A percentile compares a stretch with the other conserved stretches of the same genome.
Evolutionary conservation across 2,329 filamentous ascomycete genomes (phyloP).

Genomic region (Orbilia javanica): DNA sequence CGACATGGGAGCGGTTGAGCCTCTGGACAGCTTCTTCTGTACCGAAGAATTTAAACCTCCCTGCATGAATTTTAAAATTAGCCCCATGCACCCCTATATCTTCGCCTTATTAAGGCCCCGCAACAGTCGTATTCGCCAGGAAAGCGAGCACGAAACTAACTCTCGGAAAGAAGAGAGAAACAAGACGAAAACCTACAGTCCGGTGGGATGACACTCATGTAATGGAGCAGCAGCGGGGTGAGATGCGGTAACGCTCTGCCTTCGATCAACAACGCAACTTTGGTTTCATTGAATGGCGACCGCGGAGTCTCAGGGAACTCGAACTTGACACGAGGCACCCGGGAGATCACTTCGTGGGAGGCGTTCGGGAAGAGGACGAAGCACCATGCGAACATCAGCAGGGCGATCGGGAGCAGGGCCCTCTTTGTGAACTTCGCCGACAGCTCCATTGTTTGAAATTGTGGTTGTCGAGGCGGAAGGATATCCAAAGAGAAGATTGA

Average conservation of each 20-base stretch:
- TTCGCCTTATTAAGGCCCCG: not conserved
- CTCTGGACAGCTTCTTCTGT: constrained; percentile 67
- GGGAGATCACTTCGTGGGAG: constrained; percentile 28
- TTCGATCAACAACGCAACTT: constrained; percentile 72
- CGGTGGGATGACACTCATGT: constrained; percentile 71
- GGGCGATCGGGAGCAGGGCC: constrained; percentile 32
- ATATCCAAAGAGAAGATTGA: no score
- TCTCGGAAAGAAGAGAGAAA: not conserved
- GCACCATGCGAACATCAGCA: constrained; percentile 43
- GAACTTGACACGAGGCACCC: constrained; percentile 41
- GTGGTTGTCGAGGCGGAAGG: not conserved
- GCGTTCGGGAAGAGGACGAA: constrained; percentile 48
- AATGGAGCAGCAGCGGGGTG: constrained; percentile 71
- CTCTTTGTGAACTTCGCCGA: constrained; percentile 23
- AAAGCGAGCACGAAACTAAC: not conserved
- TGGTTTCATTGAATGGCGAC: constrained; percentile 68
- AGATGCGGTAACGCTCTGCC: constrained; percentile 69
- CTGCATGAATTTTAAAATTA: constrained; percentile 6
- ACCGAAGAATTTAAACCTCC: constrained; percentile 67
- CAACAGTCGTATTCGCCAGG: not conserved
- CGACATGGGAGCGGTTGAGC: constrained; percentile 62
- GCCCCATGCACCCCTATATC: not conserved
- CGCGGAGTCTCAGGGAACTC: constrained; percentile 60
- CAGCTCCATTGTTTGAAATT: not conserved
- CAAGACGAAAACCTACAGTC: constrained; percentile 70